A percentile compares a stretch with the other conserved stretches of the same genome.
Conservation (phyloP, 73 alveolate species). For the Paramecium caudatum region DNA sequence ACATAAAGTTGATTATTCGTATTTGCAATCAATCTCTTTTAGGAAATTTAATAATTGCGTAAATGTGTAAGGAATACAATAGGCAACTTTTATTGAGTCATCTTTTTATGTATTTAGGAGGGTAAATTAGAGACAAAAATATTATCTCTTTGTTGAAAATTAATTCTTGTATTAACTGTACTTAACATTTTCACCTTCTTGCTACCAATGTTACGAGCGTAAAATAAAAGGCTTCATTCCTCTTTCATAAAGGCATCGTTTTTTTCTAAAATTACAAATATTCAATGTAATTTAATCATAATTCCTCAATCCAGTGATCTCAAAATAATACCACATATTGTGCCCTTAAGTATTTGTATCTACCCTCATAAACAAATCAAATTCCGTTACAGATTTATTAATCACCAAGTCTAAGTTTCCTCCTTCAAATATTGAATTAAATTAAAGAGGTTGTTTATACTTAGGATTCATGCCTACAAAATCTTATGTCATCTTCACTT, state of each 20-base stretch:
- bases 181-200: slow-evolving; percentile 69
- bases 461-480: slow-evolving; percentile 73
- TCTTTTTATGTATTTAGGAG: not conserved
- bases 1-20: slow-evolving; percentile 77
- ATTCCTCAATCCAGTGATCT: slow-evolving; percentile 79
- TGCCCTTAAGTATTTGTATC: slow-evolving; percentile 95
- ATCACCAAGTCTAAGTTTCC: slow-evolving; percentile 90
- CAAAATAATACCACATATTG: slow-evolving; percentile 94
- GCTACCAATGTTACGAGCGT: slow-evolving; percentile 59
- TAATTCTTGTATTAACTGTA: not conserved
- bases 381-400: slow-evolving; percentile 80
- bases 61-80: slow-evolving; percentile 92
- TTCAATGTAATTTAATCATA: slow-evolving; percentile 86
- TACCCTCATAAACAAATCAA: slow-evolving; percentile 91
- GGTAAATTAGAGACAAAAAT: slow-evolving; percentile 33
- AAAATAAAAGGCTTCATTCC: slow-evolving; percentile 78
- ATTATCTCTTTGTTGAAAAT: slow-evolving; percentile 13
- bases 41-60: slow-evolving; percentile 73
- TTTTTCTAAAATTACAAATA: slow-evolving; percentile 91
- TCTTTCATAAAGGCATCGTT: slow-evolving; percentile 83
- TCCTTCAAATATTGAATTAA: slow-evolving; percentile 96
- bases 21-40: slow-evolving; percentile 9
- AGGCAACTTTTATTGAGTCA: slow-evolving; percentile 86
- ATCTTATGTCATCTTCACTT: slow-evolving; percentile 19
- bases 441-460: slow-evolving; percentile 76